These are phyloP conservation scores for Cytospora piceae DNA, from an alignment of 2,329 filamentous ascomycete genomes.

Conservation along the genomic window DNA sequence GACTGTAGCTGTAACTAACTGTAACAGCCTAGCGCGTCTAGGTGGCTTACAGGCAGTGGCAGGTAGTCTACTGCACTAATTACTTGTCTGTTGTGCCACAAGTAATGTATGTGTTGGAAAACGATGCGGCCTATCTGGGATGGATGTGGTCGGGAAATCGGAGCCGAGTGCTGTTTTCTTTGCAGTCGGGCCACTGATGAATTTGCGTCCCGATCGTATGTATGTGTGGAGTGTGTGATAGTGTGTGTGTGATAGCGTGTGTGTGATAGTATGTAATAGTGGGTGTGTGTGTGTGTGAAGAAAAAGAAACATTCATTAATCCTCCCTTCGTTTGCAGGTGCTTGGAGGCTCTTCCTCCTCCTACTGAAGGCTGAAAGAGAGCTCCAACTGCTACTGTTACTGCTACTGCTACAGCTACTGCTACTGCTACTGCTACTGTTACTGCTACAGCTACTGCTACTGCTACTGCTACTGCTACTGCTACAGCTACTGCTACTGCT, in stretches of 20 bases:
- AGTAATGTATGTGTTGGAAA: neutral
- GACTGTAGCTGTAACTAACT: neutral
- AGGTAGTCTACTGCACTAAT: neutral
- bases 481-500: neutral
- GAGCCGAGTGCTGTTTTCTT: neutral
- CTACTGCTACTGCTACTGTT: neutral
- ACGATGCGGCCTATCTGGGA: neutral
- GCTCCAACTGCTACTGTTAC: no score
- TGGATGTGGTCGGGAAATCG: neutral
- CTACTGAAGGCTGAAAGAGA: no score
- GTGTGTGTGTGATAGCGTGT: no score
- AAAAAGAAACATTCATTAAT: neutral
- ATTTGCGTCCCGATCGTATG: neutral
- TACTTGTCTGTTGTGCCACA: neutral
- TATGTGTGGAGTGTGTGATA: neutral
- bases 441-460: neutral
- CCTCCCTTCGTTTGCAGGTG: neutral
- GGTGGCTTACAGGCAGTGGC: neutral
- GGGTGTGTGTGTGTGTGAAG: no score
- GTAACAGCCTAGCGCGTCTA: conserved; percentile 2
- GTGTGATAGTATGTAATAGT: no score
- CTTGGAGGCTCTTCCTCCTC: no score
- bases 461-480: neutral
- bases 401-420: neutral
- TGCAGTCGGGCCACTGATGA: neutral